phyloP scores from a whole-genome alignment of 2,329 filamentous ascomycete species.

The Trichothecium sympodiale region DNA sequence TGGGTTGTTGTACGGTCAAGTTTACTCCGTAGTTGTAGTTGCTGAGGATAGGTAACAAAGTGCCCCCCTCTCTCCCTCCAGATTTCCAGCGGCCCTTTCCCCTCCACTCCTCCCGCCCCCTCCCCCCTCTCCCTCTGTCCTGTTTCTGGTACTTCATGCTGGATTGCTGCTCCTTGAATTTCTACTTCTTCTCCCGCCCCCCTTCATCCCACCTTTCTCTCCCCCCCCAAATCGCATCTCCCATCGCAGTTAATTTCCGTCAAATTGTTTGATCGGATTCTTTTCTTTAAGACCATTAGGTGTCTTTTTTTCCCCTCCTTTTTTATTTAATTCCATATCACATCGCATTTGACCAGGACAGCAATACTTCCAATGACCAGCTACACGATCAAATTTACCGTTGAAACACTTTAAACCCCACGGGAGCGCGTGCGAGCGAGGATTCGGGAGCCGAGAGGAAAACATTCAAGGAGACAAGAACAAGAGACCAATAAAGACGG shows the following conservation, averaged over 20 bases:
- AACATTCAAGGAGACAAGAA: slow-evolving; percentile 13
- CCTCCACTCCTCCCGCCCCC: slow-evolving; percentile 4
- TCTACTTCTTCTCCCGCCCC: slow-evolving; percentile 6
- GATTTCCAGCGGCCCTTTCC: slow-evolving; percentile 1
- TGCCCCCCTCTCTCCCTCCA: slow-evolving; percentile 2
- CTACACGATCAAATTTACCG: slow-evolving; percentile 35
- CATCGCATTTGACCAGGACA: slow-evolving; percentile 30
- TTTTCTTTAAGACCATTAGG: slow-evolving; percentile 13
- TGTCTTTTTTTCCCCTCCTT: slow-evolving; percentile 14
- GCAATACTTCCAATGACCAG: slow-evolving; percentile 40
- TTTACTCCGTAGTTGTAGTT: not conserved
- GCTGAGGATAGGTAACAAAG: not conserved
- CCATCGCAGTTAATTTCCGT: not conserved
- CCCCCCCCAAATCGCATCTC: slow-evolving; percentile 5
- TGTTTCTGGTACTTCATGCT: slow-evolving; percentile 4
- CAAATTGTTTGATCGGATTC: not conserved
- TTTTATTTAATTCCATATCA: slow-evolving; percentile 14
- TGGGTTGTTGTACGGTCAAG: no score
- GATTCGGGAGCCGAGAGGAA: slow-evolving; percentile 27
- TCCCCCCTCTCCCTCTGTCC: slow-evolving; percentile 5
- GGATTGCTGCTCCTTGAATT: slow-evolving; percentile 4
- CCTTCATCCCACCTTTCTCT: slow-evolving; percentile 7
- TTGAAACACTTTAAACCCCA: slow-evolving; percentile 62
- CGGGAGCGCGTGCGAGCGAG: slow-evolving; percentile 55
- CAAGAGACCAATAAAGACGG: slow-evolving; percentile 13